phyloP scores from a whole-genome alignment of 305 asterid species.

The Solanum aculeatissimum region DNA sequence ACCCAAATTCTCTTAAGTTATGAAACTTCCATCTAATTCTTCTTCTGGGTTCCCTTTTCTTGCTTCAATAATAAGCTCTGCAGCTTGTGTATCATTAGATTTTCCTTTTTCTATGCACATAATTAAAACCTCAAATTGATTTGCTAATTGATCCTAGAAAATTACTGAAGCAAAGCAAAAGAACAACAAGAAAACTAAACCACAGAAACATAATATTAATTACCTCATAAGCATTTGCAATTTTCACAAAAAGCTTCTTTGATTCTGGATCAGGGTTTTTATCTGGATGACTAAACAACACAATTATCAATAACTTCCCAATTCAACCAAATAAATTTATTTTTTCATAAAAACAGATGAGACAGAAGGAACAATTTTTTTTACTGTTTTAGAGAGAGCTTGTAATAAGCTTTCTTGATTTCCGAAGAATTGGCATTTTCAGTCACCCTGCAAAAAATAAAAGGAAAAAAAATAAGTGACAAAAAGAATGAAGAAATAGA shows the following conservation, averaged over 20 bases:
- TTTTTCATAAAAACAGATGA: background rate
- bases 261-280: constrained; percentile 91
- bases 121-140: background rate
- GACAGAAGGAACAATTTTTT: background rate
- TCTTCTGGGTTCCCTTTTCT: background rate
- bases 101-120: background rate
- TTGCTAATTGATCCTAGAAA: background rate
- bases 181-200: background rate
- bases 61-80: background rate
- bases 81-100: background rate
- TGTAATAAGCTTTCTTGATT: constrained; percentile 53
- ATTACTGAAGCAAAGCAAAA: background rate
- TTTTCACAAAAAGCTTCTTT: constrained; percentile 61
- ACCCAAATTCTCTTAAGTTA: background rate
- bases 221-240: constrained; percentile 94
- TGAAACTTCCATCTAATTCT: background rate
- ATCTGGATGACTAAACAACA: constrained; percentile 62
- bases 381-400: constrained; percentile 80
- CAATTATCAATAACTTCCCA: background rate
- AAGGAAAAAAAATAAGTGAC: background rate
- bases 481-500: background rate
- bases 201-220: background rate
- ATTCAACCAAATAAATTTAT: background rate
- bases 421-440: constrained; percentile 35
- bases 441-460: constrained; percentile 15